Conservation (phyloP, 2,329 filamentous ascomycete species). For the Nemania sp. region DNA sequence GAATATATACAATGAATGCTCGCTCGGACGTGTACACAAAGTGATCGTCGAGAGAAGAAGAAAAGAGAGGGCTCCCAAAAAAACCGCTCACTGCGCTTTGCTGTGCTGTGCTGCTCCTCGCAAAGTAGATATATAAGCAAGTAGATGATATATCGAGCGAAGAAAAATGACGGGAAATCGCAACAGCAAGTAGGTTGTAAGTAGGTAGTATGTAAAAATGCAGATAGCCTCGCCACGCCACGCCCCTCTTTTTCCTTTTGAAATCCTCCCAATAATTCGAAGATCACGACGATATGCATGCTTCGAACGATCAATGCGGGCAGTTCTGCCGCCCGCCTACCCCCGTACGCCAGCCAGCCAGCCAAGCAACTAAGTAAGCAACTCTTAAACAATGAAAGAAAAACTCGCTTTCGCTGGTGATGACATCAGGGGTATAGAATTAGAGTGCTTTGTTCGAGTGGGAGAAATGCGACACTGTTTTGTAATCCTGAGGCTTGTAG, state of each 20-base stretch:
- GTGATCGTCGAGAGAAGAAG: background rate
- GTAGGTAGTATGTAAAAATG: background rate
- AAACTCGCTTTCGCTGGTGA: background rate
- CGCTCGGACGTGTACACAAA: background rate
- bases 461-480: too few species aligned
- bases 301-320: constrained; percentile 8
- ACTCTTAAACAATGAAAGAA: too few species aligned
- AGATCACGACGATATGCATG: too few species aligned
- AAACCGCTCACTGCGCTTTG: too few species aligned
- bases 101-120: too few species aligned
- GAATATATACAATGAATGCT: background rate
- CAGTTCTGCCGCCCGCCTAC: background rate
- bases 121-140: too few species aligned
- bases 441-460: too few species aligned
- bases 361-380: background rate
- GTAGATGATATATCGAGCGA: too few species aligned
- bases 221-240: background rate
- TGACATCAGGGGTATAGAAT: constrained; percentile 18
- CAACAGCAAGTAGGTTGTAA: background rate
- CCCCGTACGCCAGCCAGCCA: background rate
- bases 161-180: too few species aligned
- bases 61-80: too few species aligned
- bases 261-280: too few species aligned
- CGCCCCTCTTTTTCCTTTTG: background rate
- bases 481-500: too few species aligned